phyloP scores from a whole-genome alignment of 371 early-diverging fungal species.

The Mucor sp. region DNA sequence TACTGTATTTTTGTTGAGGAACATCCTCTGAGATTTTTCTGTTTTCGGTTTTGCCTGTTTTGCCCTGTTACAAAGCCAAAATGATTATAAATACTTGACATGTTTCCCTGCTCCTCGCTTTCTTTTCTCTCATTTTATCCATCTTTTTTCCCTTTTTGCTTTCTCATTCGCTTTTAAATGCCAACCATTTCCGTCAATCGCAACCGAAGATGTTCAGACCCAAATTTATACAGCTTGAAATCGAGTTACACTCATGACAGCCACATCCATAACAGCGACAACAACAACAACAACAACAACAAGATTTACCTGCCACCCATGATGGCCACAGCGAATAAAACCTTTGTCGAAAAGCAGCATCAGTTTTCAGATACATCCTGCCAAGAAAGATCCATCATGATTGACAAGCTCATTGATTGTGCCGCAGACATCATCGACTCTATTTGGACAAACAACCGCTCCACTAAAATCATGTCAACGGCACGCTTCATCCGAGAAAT shows the following conservation, averaged over 20 bases:
- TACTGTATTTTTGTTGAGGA: not conserved
- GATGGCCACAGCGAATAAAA: not conserved
- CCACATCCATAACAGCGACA: too few species aligned
- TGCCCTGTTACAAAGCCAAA: not conserved
- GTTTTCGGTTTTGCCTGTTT: not conserved
- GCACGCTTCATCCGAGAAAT: constrained; percentile 67
- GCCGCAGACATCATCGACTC: constrained; percentile 43
- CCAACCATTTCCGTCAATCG: not conserved
- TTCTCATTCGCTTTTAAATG: constrained; percentile 5
- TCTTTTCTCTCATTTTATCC: not conserved
- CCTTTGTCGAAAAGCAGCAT: constrained; percentile 7
- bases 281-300: not conserved
- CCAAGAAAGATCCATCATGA: constrained; percentile 32
- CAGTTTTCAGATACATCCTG: constrained; percentile 20
- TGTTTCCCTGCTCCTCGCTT: not conserved
- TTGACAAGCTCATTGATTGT: constrained; percentile 35
- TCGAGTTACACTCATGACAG: not conserved
- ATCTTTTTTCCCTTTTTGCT: not conserved
- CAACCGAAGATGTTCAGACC: constrained; percentile 7
- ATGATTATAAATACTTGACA: not conserved
- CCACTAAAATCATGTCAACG: constrained; percentile 40
- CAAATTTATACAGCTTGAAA: constrained; percentile 12
- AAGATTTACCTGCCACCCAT: constrained; percentile 1
- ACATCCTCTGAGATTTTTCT: constrained; percentile 2
- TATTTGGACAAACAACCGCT: constrained; percentile 37